phyloP scores from a whole-genome alignment of 1,284 basidiomycete genomes.

The Apiotrichum siamense region DNA sequence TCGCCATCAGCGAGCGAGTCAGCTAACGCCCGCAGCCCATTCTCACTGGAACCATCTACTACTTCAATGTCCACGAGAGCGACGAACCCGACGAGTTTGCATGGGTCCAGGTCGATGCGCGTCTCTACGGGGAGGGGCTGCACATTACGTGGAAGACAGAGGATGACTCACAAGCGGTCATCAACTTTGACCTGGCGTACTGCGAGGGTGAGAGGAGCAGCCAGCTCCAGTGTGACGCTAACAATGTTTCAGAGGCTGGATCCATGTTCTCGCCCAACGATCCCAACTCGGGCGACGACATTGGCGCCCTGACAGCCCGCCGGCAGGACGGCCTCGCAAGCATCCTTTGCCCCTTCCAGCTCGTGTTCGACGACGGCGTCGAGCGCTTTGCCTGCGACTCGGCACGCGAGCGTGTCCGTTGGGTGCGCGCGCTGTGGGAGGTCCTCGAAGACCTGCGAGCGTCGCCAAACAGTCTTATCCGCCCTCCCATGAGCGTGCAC shows the following conservation, averaged over 20 bases:
- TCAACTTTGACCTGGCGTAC: constrained; percentile 73
- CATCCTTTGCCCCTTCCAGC: constrained; percentile 74
- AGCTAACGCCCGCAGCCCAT: constrained; percentile 57
- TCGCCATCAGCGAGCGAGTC: too few species aligned
- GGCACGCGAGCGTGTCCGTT: constrained; percentile 70
- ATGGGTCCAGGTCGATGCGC: constrained; percentile 77
- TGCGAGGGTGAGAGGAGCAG: constrained; percentile 49
- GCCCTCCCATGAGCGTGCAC: constrained; percentile 17
- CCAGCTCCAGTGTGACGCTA: constrained; percentile 6
- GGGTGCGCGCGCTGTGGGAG: constrained; percentile 80
- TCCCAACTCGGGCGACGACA: constrained; percentile 68
- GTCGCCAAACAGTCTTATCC: background rate
- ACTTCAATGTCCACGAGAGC: constrained; percentile 71
- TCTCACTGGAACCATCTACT: constrained; percentile 75
- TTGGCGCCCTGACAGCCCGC: constrained; percentile 71
- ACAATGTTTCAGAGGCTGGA: constrained; percentile 63
- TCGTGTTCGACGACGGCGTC: constrained; percentile 76
- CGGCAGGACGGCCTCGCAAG: constrained; percentile 59
- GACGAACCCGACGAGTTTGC: constrained; percentile 59
- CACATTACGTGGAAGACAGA: constrained; percentile 74
- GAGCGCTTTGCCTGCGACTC: constrained; percentile 78
- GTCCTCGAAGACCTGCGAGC: constrained; percentile 42
- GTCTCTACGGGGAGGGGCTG: constrained; percentile 71
- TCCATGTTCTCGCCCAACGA: constrained; percentile 71
- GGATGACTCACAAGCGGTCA: constrained; percentile 67